These are phyloP conservation scores for Solanum habrochaites DNA, from an alignment of 257 asterid genomes.

Conservation along the genomic window DNA sequence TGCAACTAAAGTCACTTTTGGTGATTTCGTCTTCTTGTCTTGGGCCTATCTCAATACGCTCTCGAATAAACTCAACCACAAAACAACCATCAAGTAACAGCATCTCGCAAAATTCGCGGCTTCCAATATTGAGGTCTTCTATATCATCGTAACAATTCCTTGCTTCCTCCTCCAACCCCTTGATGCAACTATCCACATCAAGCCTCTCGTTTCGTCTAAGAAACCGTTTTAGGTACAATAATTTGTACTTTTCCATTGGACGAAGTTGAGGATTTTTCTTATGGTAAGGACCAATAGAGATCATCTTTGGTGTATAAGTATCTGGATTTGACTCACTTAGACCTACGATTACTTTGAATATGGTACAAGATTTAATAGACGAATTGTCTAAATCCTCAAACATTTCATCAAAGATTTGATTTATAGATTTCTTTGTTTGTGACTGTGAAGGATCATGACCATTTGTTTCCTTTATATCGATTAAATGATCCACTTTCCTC, in stretches of 20 bases:
- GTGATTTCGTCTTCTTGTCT: background rate
- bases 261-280: fast-evolving
- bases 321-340: too few relatives aligned
- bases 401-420: background rate
- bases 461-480: background rate
- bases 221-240: too few relatives aligned
- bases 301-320: too few relatives aligned
- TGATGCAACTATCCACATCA: background rate
- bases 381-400: background rate
- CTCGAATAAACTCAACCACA: background rate
- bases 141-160: too few relatives aligned
- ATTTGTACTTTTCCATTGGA: fast-evolving
- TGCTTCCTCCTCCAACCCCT: background rate
- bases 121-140: too few relatives aligned
- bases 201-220: fast-evolving
- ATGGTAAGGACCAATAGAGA: background rate
- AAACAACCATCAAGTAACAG: too few relatives aligned
- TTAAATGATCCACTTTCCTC: background rate
- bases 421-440: background rate
- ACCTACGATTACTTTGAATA: background rate
- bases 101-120: too few relatives aligned
- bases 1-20: too few relatives aligned
- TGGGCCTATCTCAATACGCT: background rate
- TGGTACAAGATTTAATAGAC: background rate
- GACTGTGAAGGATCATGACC: too few relatives aligned